Evolutionary conservation across 768 basidiomycete species (phyloP), one percentile per base, ranked within the genome.

Genomic region (Agaricus subrufescens): DNA sequence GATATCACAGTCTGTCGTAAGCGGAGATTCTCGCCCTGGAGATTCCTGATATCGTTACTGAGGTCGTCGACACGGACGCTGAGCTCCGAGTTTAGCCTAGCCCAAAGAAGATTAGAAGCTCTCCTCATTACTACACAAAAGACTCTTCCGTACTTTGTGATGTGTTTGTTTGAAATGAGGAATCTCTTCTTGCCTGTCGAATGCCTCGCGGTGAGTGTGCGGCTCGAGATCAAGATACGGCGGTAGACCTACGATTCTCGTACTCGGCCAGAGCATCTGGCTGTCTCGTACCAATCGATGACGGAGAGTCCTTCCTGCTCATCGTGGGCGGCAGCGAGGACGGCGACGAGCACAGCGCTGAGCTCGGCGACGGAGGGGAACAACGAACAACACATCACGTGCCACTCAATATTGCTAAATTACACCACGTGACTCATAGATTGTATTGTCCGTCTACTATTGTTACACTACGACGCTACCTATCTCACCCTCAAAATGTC

Each of bases 131-230:
- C 44, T 23, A 52, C 39, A n/a, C 30, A 39, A 29, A 40, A 15
- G 0, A n/a, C 29, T 68, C 80, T 39, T 62, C 31, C 27, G 11
- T 42, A 91, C 90, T 92, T 93, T 26, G 91, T 91, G 67, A 93
- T 93, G 72, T 92, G 91, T 71, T 91, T 92, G 73, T 93, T 93
- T 56, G 90, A 89, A 58, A 91, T 85, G 23, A 93, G 77, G 65
- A 91, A 92, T 74, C 91, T 92, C 84, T 90, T 91, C 85, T 92
- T 92, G 77, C 92, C 91, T 93, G 67, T 43, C 49, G 56, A 60
- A 70, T 61, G 67, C 69, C 69, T 77, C 69, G 48, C 65, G 64
- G 63, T 67, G 57, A 65, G 62, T 56, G 59, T 65, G 60, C 68
- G 67, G 58, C 57, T 58, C 53, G 57, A 56, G 58, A 50, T 46